Evolutionary conservation across 78 protist species (phyloP).

Genomic region (Dictyostelium capitatum): DNA sequence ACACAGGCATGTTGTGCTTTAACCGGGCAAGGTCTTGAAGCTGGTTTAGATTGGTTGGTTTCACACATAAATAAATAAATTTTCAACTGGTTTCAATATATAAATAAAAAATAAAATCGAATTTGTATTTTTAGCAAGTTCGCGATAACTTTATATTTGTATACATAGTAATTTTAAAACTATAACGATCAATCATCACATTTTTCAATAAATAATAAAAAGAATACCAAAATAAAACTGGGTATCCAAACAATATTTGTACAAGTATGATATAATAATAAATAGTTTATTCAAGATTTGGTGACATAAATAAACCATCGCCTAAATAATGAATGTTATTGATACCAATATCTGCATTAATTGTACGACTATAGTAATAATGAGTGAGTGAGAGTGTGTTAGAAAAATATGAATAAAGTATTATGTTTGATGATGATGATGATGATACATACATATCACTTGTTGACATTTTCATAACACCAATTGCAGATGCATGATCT

Average conservation of each 20-base stretch:
- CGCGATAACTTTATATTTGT: not conserved
- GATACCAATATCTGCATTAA: slow-evolving; percentile 63
- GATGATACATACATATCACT: slow-evolving; percentile 67
- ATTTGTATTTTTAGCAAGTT: not conserved
- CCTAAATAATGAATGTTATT: slow-evolving; percentile 72
- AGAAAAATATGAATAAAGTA: not conserved
- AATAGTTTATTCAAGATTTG: slow-evolving; percentile 38
- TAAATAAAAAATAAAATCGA: not conserved
- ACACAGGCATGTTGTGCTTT: slow-evolving; percentile 66
- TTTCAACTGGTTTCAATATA: not conserved
- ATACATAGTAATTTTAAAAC: too few species aligned
- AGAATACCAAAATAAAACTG: too few species aligned
- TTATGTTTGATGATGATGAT: not conserved
- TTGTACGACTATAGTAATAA: slow-evolving; percentile 45
- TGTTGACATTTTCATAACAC: slow-evolving; percentile 82
- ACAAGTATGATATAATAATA: too few species aligned
- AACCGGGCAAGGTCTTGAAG: slow-evolving; percentile 76
- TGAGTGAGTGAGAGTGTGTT: too few species aligned
- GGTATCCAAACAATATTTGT: too few species aligned
- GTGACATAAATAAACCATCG: slow-evolving; percentile 47
- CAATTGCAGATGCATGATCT: slow-evolving; percentile 78
- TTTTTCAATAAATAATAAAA: not conserved
- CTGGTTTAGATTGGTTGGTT: slow-evolving; percentile 86
- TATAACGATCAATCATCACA: not conserved
- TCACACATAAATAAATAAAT: slow-evolving; percentile 32